phyloP scores from a whole-genome alignment of 805 yeast species.

The Clavispora fructus region DNA sequence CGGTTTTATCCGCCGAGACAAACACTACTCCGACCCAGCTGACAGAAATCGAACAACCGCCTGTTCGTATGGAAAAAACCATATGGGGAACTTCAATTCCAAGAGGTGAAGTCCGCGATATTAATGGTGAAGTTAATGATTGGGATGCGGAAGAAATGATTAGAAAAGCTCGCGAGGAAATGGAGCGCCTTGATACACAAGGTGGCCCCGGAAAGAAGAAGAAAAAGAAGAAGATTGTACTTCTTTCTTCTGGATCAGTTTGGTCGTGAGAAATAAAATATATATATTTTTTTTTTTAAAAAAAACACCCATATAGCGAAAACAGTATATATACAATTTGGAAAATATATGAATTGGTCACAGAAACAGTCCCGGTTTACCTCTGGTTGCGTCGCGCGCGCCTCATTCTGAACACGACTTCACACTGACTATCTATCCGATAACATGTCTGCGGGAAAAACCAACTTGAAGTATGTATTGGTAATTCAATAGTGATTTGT shows the following conservation, averaged over 20 bases:
- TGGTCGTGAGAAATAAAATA: background rate
- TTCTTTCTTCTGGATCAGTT: constrained; percentile 20
- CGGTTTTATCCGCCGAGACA: constrained; percentile 18
- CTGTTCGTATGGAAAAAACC: constrained; percentile 26
- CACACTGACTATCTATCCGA: background rate
- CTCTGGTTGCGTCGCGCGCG: background rate
- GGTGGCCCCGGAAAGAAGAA: constrained; percentile 26
- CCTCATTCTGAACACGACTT: background rate
- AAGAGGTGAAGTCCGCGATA: constrained; percentile 31
- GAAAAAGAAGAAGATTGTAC: constrained; percentile 38
- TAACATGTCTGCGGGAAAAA: constrained; percentile 11
- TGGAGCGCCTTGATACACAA: constrained; percentile 22
- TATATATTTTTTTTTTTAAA: too few relatives aligned
- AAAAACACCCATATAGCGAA: background rate
- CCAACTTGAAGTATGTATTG: constrained; percentile 22
- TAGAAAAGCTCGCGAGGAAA: constrained; percentile 46
- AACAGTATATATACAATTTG: background rate
- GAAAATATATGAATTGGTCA: background rate
- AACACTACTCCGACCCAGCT: constrained; percentile 5
- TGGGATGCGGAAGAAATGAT: constrained; percentile 50
- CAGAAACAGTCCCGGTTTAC: background rate
- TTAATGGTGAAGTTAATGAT: constrained; percentile 26
- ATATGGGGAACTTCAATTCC: constrained; percentile 75
- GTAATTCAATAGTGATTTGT: background rate
- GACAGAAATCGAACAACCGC: constrained; percentile 4